Percentiles rank a stretch among this genome's conserved stretches.
phyloP scores from a whole-genome alignment of 2,329 filamentous ascomycete species.

The Westerdykella aurantiaca region DNA sequence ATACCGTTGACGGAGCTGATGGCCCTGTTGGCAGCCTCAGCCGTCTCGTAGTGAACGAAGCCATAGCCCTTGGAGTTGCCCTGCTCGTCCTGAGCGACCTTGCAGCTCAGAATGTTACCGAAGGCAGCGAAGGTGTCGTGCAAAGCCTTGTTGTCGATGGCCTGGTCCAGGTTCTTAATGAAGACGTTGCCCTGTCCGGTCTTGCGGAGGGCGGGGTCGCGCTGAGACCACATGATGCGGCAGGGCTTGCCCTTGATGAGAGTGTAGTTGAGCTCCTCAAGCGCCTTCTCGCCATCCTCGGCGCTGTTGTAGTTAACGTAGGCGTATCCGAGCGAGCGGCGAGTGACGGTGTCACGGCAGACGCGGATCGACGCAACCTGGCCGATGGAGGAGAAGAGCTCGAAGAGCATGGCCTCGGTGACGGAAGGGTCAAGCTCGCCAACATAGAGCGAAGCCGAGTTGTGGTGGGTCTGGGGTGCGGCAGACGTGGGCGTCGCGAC shows the following conservation, averaged over 20 bases:
- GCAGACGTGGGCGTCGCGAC: slow-evolving; percentile 66
- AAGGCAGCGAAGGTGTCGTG: slow-evolving; percentile 98
- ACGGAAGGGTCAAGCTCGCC: slow-evolving; percentile 97
- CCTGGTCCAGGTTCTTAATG: slow-evolving; percentile 99
- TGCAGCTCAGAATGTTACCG: slow-evolving; percentile 98
- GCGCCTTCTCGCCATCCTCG: slow-evolving; percentile 89
- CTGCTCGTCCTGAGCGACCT: slow-evolving; percentile 96
- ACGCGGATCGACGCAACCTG: slow-evolving; percentile 99
- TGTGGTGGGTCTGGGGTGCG: slow-evolving; percentile 70
- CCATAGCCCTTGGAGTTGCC: slow-evolving; percentile 98
- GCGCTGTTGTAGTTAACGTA: slow-evolving; percentile 99
- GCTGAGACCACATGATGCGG: slow-evolving; percentile 99
- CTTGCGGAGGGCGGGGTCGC: slow-evolving; percentile 97
- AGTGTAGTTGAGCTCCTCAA: slow-evolving; percentile 99
- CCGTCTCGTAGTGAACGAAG: slow-evolving; percentile 99
- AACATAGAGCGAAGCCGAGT: slow-evolving; percentile 97
- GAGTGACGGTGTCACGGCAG: slow-evolving; percentile 97
- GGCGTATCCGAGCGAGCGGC: slow-evolving; percentile 96
- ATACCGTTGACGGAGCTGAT: slow-evolving; percentile 99
- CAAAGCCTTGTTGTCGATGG: slow-evolving; percentile 99
- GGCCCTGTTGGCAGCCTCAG: slow-evolving; percentile 90
- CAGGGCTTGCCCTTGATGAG: slow-evolving; percentile 97
- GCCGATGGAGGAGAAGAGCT: slow-evolving; percentile 99
- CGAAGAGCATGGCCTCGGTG: slow-evolving; percentile 99
- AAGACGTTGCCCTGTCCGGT: slow-evolving; percentile 99